These are phyloP conservation scores for Uronychia setigera DNA, from an alignment of 73 alveolate genomes.

Conservation along the genomic window DNA sequence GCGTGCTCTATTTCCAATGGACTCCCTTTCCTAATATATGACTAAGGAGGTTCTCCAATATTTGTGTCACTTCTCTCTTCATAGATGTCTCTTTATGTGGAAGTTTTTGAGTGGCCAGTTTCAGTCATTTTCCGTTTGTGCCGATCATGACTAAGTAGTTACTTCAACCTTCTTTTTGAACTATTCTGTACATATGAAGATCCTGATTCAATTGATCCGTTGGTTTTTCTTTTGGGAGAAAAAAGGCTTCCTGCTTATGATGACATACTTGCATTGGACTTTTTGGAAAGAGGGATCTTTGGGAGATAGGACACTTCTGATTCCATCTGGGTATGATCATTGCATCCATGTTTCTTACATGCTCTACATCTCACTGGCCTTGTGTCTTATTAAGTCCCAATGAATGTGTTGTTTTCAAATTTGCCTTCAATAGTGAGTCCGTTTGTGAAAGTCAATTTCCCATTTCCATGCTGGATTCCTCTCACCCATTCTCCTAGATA, in stretches of 20 bases:
- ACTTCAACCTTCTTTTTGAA: neutral
- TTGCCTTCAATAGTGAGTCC: neutral
- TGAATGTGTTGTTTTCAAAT: neutral
- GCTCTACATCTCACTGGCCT: neutral
- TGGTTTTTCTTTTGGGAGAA: neutral
- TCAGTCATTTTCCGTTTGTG: neutral
- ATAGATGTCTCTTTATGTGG: neutral
- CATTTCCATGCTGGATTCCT: conserved; percentile 2
- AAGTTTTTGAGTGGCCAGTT: neutral
- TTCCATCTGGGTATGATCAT: neutral
- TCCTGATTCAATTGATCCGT: no score
- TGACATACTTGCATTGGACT: neutral
- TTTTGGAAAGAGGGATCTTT: neutral
- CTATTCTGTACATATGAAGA: neutral
- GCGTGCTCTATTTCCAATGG: neutral
- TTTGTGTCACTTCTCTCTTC: neutral
- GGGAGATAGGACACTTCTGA: neutral
- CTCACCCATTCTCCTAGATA: conserved; percentile 6
- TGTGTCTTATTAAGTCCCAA: neutral
- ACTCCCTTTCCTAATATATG: neutral
- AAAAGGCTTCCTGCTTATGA: neutral
- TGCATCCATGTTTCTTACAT: neutral
- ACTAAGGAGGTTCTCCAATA: neutral
- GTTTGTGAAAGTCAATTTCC: neutral
- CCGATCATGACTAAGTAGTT: neutral